A percentile compares a stretch with the other conserved stretches of the same genome.
phyloP scores from a whole-genome alignment of 1,139 yeast genomes.

The Blastobotrys ciferrii region DNA sequence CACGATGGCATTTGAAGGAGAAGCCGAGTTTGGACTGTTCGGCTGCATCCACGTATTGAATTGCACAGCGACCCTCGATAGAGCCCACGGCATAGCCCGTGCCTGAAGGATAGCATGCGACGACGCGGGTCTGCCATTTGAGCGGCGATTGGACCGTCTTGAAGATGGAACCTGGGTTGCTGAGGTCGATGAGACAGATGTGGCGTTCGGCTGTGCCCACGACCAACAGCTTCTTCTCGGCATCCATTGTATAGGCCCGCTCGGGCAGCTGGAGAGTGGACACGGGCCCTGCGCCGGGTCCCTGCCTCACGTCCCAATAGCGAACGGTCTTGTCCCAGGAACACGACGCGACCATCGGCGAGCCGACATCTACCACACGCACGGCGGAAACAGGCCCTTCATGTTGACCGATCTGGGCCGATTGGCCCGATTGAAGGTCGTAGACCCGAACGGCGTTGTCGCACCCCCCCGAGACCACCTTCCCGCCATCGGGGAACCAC shows the following conservation, averaged over 20 bases:
- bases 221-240: slow-evolving; percentile 74
- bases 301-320: slow-evolving; percentile 92
- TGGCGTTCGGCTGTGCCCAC: slow-evolving; percentile 93
- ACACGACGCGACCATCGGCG: slow-evolving; percentile 84
- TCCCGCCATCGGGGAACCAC: slow-evolving; percentile 85
- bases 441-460: slow-evolving; percentile 85
- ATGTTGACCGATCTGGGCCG: slow-evolving; percentile 83
- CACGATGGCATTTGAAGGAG: slow-evolving; percentile 91
- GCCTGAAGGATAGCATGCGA: slow-evolving; percentile 84
- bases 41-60: slow-evolving; percentile 83
- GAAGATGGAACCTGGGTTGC: slow-evolving; percentile 78
- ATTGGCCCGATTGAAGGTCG: slow-evolving; percentile 79
- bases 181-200: slow-evolving; percentile 67
- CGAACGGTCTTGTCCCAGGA: slow-evolving; percentile 95
- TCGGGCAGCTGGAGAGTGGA: slow-evolving; percentile 84
- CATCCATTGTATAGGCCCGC: slow-evolving; percentile 87
- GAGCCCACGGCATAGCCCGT: slow-evolving; percentile 92
- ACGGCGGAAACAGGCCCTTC: slow-evolving; percentile 77
- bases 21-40: slow-evolving; percentile 68
- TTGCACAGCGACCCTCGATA: slow-evolving; percentile 96
- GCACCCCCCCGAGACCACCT: slow-evolving; percentile 87
- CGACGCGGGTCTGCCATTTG: slow-evolving; percentile 83
- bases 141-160: slow-evolving; percentile 76
- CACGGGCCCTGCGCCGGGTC: slow-evolving; percentile 59
- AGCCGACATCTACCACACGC: slow-evolving; percentile 67